Evolutionary conservation across 2,329 filamentous ascomycete genomes (phyloP), one percentile per base, ranked within the genome.

Genomic region (Fusarium sp.): DNA sequence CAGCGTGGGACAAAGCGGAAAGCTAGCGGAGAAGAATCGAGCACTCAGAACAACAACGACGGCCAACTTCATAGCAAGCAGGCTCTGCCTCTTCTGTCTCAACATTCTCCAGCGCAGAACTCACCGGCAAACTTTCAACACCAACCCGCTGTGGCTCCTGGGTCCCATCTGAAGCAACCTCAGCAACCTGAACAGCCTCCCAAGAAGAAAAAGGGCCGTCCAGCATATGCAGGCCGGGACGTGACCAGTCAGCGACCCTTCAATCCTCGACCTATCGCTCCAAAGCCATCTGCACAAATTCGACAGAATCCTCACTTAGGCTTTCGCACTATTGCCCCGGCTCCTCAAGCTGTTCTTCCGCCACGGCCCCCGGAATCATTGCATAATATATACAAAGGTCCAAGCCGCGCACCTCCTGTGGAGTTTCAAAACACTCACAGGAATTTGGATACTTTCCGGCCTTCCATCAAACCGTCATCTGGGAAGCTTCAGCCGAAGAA

Each of bases 121-220:
- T 33, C 42, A n/a, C 49, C 63, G 8, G 38, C 72, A 27, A 79
- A 78, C 29, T 71, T 76, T 14, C 78, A 79, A 37, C 77, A 77
- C 25, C 77, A 75, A 21, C 27, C 70, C 8, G 70, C 63, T 51
- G 72, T 63, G 12, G 42, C 55, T 25, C 44, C 29, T 33, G 66
- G 73, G 25, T 38, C 46, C 19, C 54, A 51, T 18, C 44, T 35
- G 18, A 52, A 57, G 39, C 66, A 66, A 35, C 16, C 42, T 44
- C 60, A 66, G 57, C 35, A 62, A 41, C 18, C 33, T 21, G 66
- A 56, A 15, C 49, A 69, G 16, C 62, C 27, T 16, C 51, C 61
- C 5, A 68, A 79, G n/a, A 84, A 81, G 72, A 86, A 85, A 75
- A 81, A 84, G 66, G 85, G 85, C 5, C 81, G 85, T 42, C 85